These are phyloP conservation scores for Phytophthora vignae DNA, from an alignment of 352 stramenopile species.

Conservation along the genomic window DNA sequence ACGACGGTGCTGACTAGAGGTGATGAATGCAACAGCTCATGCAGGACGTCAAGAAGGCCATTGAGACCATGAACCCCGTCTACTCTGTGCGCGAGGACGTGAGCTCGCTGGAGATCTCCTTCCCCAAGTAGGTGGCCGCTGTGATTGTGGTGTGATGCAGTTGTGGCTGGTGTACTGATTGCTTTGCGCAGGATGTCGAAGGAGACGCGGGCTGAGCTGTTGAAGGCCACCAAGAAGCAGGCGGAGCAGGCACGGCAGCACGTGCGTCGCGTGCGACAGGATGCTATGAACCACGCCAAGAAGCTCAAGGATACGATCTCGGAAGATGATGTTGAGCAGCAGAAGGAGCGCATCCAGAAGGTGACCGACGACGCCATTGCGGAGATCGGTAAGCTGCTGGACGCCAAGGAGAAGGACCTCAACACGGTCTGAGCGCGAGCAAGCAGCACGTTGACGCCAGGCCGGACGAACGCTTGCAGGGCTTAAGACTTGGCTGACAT, in stretches of 20 bases:
- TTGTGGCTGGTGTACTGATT: conserved; percentile 4
- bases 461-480: not conserved
- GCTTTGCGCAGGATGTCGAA: conserved; percentile 73
- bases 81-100: conserved; percentile 79
- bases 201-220: conserved; percentile 81
- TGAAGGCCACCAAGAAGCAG: conserved; percentile 86
- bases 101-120: conserved; percentile 75
- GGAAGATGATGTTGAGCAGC: conserved; percentile 80
- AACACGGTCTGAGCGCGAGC: conserved; percentile 52
- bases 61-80: conserved; percentile 80
- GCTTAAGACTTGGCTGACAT: conserved; percentile 13
- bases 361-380: conserved; percentile 74
- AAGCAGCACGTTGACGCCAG: not conserved
- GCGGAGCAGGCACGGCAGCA: conserved; percentile 84
- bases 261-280: conserved; percentile 84
- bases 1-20: conserved; percentile 9
- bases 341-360: conserved; percentile 85
- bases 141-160: not conserved
- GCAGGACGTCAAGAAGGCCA: conserved; percentile 72
- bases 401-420: conserved; percentile 84
- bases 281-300: conserved; percentile 85
- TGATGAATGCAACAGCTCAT: conserved; percentile 51
- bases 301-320: conserved; percentile 85
- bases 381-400: conserved; percentile 79
- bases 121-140: conserved; percentile 65